These are phyloP conservation scores for Kurtzmaniella cleridarum DNA, from an alignment of 805 yeast species.

Conservation along the genomic window DNA sequence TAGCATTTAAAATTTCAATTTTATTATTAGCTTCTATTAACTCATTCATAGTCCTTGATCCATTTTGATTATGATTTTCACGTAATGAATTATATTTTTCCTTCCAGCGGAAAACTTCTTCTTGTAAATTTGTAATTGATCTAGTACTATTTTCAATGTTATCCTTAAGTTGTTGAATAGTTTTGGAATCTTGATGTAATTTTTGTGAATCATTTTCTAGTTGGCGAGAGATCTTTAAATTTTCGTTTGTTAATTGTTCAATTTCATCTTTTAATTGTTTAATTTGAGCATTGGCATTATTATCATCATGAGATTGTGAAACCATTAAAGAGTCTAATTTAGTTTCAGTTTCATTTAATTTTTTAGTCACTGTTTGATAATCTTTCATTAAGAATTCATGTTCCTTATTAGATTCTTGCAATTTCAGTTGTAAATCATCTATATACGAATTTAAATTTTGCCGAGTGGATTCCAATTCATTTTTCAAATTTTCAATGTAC, in stretches of 20 bases:
- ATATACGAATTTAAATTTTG: not conserved
- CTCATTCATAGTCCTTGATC: not conserved
- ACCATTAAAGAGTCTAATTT: not conserved
- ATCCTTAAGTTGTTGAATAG: slow-evolving; percentile 11
- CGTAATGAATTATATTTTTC: not conserved
- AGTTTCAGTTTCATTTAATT: slow-evolving; percentile 7
- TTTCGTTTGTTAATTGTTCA: slow-evolving; percentile 9
- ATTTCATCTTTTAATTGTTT: slow-evolving; percentile 12
- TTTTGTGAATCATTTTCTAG: not conserved
- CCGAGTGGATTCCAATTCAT: not conserved
- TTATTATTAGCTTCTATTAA: not conserved
- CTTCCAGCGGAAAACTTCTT: slow-evolving; percentile 6
- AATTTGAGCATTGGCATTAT: slow-evolving; percentile 11
- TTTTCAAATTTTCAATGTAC: not conserved
- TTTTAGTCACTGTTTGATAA: slow-evolving; percentile 6
- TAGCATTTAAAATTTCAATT: slow-evolving; percentile 1
- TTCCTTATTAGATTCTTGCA: not conserved
- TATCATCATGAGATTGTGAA: slow-evolving; percentile 8
- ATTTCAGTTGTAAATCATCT: not conserved
- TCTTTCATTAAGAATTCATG: not conserved
- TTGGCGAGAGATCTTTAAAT: slow-evolving; percentile 1
- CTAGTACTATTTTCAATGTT: slow-evolving; percentile 11
- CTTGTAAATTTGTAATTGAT: slow-evolving; percentile 6
- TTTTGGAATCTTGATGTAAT: too few species aligned
- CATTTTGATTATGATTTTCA: not conserved